Base-by-base conservation (phyloP, 192 early-diverging fungal genomes). In the Umbelopsis sp. region DNA sequence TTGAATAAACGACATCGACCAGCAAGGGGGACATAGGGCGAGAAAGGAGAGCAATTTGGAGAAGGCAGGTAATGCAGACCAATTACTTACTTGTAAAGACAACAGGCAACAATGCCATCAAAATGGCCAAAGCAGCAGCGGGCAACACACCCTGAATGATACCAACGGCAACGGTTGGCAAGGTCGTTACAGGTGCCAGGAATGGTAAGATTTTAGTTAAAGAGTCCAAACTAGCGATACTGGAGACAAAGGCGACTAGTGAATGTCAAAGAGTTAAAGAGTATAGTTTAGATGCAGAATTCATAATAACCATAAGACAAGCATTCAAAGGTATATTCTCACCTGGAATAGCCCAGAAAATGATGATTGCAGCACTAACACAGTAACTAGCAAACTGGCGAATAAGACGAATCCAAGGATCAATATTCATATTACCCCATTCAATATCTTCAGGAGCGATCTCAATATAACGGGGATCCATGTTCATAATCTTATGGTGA, bases 111-210 rank as follows among this genome's bases (percentile, higher is more conserved):
- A 92, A 38, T 9, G 81, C 69, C 82, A 97, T 87, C 53, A 97
- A 78, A 26, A 91, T 72, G 1, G 91, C 84, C 44, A 95, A 81
- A 45, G 87, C 82, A 4, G 89, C 56, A 12, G 92, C 84, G 16
- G 95, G 93, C 45, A 97, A 80, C 41, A 92, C 82, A 84, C 95
- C 95, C 53, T 88, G 83, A 70, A 95, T 87, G 65, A 84, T 66
- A 53, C 79, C 77, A 71, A 84, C 51, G 71, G 83, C 50, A 10
- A 80, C 71, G 11, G 75, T 70, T 53, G 77, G 68, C 31, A 87
- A 73, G 0, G 66, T 65, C 0, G 83, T 54, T 11, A 87, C 66
- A 41, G 53, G 59, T 17, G 50, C 54, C 44, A 90, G 51, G 69
- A 90, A 90, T 1, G 87, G 84, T n/a, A 88, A 68, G 41, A 86